A percentile compares a stretch with the other conserved stretches of the same genome.
phyloP scores from a whole-genome alignment of 2,329 filamentous ascomycete species.

The Neofusicoccum ribis region DNA sequence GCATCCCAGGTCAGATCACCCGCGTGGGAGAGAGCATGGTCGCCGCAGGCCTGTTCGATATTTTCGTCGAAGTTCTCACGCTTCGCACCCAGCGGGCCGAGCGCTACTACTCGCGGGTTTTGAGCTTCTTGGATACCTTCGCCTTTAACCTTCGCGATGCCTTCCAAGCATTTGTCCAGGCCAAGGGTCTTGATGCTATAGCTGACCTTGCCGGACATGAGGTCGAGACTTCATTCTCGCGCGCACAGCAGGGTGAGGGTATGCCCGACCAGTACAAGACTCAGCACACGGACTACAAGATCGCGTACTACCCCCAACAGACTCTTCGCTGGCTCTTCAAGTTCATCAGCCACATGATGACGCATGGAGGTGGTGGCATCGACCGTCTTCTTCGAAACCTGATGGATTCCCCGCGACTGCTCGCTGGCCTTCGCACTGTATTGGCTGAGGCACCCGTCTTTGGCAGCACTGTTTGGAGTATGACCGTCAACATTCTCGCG shows the following conservation, averaged over 20 bases:
- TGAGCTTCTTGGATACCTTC: constrained; percentile 85
- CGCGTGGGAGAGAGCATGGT: constrained; percentile 82
- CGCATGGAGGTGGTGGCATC: constrained; percentile 77
- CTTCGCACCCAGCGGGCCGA: constrained; percentile 80
- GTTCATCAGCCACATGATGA: constrained; percentile 94
- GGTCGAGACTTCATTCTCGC: constrained; percentile 67
- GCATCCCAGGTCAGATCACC: constrained; percentile 67
- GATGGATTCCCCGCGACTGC: constrained; percentile 85
- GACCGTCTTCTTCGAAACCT: constrained; percentile 89
- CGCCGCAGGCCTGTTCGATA: constrained; percentile 82
- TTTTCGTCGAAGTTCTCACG: constrained; percentile 84
- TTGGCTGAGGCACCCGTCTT: constrained; percentile 78
- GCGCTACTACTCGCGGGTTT: constrained; percentile 77
- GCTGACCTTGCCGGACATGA: constrained; percentile 83
- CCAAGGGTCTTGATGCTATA: constrained; percentile 84
- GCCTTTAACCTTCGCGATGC: constrained; percentile 84
- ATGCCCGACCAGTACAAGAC: constrained; percentile 73
- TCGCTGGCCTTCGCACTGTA: constrained; percentile 76
- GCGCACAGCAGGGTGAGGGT: constrained; percentile 68
- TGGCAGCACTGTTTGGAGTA: constrained; percentile 94
- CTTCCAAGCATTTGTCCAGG: constrained; percentile 77
- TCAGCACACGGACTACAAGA: constrained; percentile 84
- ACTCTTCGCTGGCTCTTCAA: constrained; percentile 92
- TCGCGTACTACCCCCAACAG: constrained; percentile 91
- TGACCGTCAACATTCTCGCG: constrained; percentile 85